These are phyloP conservation scores for Xylaria castorea DNA, from an alignment of 495 filamentous ascomycete species.

Conservation along the genomic window DNA sequence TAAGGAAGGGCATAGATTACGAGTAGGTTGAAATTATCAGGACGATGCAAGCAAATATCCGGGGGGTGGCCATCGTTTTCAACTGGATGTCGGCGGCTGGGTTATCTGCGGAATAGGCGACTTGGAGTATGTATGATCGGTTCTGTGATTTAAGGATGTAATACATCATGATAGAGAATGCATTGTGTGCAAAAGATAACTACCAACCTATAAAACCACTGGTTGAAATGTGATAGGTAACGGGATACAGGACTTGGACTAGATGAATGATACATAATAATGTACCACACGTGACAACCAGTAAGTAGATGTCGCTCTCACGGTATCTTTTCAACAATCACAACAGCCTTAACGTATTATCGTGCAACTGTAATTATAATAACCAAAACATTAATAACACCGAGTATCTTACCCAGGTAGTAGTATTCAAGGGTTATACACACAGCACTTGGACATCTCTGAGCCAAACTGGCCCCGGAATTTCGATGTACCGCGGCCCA, in stretches of 20 bases:
- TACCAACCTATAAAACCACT: background rate
- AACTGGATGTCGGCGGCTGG: background rate
- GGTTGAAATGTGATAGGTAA: background rate
- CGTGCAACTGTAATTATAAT: background rate
- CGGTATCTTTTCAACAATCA: background rate
- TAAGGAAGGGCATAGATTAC: background rate
- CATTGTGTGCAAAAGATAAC: background rate
- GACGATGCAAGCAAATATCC: background rate
- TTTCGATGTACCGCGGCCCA: slow-evolving; percentile 20
- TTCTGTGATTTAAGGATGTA: background rate
- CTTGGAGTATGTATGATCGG: background rate
- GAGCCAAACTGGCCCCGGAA: background rate
- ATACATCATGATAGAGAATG: slow-evolving; percentile 13
- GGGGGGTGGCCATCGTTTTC: background rate
- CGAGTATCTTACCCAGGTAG: too few relatives aligned
- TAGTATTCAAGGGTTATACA: too few relatives aligned
- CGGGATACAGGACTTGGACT: background rate
- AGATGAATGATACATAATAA: background rate
- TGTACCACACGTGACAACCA: background rate
- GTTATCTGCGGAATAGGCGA: background rate
- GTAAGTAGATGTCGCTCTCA: background rate
- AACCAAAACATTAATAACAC: background rate
- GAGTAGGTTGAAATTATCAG: background rate
- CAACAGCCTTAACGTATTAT: background rate
- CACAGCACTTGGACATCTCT: too few relatives aligned